Conservation (phyloP, 495 filamentous ascomycete species). For the Staphylotrichum tortipilum region DNA sequence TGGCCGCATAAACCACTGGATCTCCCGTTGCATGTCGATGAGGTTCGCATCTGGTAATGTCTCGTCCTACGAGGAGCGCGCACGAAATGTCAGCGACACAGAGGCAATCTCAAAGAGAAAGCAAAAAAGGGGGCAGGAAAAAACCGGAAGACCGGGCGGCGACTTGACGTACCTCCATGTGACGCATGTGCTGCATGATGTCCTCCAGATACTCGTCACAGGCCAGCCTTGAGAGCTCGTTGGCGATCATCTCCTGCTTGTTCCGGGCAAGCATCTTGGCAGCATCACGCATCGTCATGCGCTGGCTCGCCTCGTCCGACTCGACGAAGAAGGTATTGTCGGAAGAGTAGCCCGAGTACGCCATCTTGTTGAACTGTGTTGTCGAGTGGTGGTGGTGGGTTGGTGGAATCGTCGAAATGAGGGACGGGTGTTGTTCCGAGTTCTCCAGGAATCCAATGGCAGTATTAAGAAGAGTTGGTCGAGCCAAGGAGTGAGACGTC, state of each 20-base stretch:
- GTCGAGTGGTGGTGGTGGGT: no score
- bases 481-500: slow-evolving; percentile 42
- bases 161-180: slow-evolving; percentile 73
- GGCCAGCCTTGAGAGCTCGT: slow-evolving; percentile 73
- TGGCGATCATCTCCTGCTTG: slow-evolving; percentile 73
- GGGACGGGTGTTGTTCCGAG: slow-evolving; percentile 27
- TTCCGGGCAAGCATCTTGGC: slow-evolving; percentile 64
- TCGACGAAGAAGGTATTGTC: slow-evolving; percentile 80
- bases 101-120: no score
- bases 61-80: slow-evolving; percentile 48
- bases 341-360: slow-evolving; percentile 44
- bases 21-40: slow-evolving; percentile 97
- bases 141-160: no score
- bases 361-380: slow-evolving; percentile 53
- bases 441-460: slow-evolving; percentile 41
- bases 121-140: no score
- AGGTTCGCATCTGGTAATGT: slow-evolving; percentile 92
- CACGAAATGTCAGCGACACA: no score
- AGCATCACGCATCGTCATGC: slow-evolving; percentile 58
- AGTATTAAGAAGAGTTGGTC: slow-evolving; percentile 20
- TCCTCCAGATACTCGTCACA: slow-evolving; percentile 88
- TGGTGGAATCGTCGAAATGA: slow-evolving; percentile 9
- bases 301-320: slow-evolving; percentile 49
- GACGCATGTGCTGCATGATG: slow-evolving; percentile 82
- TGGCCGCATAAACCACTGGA: slow-evolving; percentile 99